These are phyloP conservation scores for Centaurea solstitialis DNA, from an alignment of 129 eudicot genomes.

Conservation along the genomic window DNA sequence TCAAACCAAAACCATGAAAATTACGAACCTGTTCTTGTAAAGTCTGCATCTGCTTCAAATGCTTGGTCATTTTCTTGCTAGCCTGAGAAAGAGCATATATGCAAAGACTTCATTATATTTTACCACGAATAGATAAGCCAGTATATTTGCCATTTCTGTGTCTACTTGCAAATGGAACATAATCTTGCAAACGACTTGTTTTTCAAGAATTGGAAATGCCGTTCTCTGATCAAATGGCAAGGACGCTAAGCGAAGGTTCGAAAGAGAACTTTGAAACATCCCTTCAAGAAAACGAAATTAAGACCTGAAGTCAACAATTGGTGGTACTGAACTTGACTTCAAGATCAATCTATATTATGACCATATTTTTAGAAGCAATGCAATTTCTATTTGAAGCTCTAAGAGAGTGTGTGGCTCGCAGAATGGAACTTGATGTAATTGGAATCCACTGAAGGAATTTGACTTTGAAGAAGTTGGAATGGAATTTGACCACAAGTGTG, in stretches of 20 bases:
- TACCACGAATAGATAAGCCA: slow-evolving; percentile 1
- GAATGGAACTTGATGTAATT: too few species aligned
- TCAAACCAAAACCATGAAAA: slow-evolving; percentile 7
- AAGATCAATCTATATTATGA: neutral
- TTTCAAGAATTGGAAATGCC: neutral
- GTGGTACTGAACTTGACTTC: neutral
- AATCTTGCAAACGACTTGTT: neutral
- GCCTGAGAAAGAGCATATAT: slow-evolving; percentile 58
- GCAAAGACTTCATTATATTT: slow-evolving; percentile 22
- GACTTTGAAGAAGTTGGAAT: too few species aligned
- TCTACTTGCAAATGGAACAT: neutral
- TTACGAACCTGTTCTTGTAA: slow-evolving; percentile 45
- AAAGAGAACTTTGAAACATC: neutral
- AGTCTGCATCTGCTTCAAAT: slow-evolving; percentile 66
- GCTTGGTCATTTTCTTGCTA: slow-evolving; percentile 68
- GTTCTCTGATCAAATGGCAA: neutral
- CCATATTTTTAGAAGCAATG: neutral
- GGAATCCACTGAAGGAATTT: too few species aligned
- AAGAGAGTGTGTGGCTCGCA: too few species aligned
- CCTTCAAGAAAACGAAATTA: neutral
- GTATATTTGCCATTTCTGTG: slow-evolving; percentile 1
- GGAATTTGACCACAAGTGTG: too few species aligned
- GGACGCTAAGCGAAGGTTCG: neutral
- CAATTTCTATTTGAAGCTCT: neutral
- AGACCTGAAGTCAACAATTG: neutral